Base-by-base conservation (phyloP, 768 basidiomycete species). In the Coprinopsis marcescibilis region DNA sequence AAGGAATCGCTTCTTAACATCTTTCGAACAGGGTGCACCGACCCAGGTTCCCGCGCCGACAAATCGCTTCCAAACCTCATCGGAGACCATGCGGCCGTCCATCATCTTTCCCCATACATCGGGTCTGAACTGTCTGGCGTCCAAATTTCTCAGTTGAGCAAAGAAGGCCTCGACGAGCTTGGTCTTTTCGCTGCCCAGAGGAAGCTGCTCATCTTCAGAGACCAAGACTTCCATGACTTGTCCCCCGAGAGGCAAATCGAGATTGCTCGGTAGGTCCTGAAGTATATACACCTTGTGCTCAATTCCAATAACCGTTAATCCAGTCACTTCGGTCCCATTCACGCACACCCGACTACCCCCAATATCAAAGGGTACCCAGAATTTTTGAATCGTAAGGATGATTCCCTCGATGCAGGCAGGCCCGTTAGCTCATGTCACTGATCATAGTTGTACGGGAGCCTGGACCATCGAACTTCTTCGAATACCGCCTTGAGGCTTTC, bases 221-320 rank as follows among this genome's bases (percentile, higher is more conserved):
- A 80, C 58, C 79, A 81, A 52, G 73, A 80, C 60, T 78, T 81
- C 63, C 78, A 76, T 60, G 76, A 78, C 48, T 48, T 78, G n/a
- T 60, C 62, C 1, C 65, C 73, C 6, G 75, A 79, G 34, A 58
- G 65, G 43, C 78, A 78, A 51, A 70, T 78, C 48, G 76, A 73
- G 53, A 68, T 76, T 26, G 71, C 75, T 5, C 67, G 60, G 73
- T 70, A 24, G 10, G 57, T 52, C n/a, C n/a, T n/a, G n/a, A n/a
- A n/a, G n/a, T 1, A 10, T 42, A 71, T 69, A 24, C 65, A 69
- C 43, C 73, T 70, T 47, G 14, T 26, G n/a, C 39, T 45, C 3
- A 5, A 12, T 7, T n/a, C 27, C 23, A 2, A 2, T 71, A 70
- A 26, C 65, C 68, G 42, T 73, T 68, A 42, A 71, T 71, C 4